Evolutionary conservation across 202 grass and related monocot genomes (phyloP), one percentile per base, ranked within the genome.

Genomic region (Dendrocalamus latiflorus): DNA sequence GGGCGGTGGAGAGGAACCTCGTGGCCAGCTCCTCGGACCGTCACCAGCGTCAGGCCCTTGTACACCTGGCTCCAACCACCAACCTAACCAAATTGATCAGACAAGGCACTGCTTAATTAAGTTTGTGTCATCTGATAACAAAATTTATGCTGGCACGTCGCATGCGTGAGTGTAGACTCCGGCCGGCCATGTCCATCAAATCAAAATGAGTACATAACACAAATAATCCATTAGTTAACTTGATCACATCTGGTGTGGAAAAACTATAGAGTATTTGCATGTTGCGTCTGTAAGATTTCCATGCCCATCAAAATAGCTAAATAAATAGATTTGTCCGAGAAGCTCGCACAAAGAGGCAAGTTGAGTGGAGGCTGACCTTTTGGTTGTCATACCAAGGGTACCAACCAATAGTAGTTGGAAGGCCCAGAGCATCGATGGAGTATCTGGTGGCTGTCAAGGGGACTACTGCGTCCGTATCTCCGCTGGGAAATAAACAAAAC

Each of bases 1-100:
- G 89, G 89, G 5, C 72, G 83, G 84, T 89, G 92, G 1, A 94
- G 81, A 5, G 92, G 92, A 48, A 94, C 92, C 74, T 87, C 84
- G 8, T 94, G 92, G 13, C 92, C 92, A 0, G 92, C 89, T 6
- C 80, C 89, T 42, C 83, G 76, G 8, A 94, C 44, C 0, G 86
- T 91, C 50, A 86, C 80, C 42, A 89, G 56, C 30, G 84, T 94
- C 20, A 94, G 69, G 47, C 89, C 92, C 81, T 83, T 44, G 67
- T 89, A 94, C 39, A 91, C 81, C 75, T 94, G 89, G 62, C 89
- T 94, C 92, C 92, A 94, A 20, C 92, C 92, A 61, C 89, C 89
- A 11, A 94, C 92, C 92, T 94, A 74, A 67, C n/a, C 43, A 36
- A 50, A 75, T 24, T 13, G 18, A 51, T 45, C 67, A 14, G 2